These are phyloP conservation scores for Trypanosoma caninum DNA, from an alignment of 208 protist species.

Conservation along the genomic window DNA sequence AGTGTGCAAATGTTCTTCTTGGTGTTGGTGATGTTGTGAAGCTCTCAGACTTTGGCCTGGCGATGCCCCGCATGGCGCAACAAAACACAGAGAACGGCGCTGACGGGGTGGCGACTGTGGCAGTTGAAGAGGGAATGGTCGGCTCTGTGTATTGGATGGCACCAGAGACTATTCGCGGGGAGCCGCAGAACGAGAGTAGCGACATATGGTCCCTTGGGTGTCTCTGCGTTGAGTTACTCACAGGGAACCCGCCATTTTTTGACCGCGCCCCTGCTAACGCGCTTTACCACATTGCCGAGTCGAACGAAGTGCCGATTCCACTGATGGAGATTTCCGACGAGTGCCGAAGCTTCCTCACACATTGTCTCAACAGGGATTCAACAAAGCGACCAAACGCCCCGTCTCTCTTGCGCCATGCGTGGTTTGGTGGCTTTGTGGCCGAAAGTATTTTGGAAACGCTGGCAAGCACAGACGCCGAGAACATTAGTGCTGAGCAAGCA, in stretches of 20 bases:
- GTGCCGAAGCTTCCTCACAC: constrained; percentile 42
- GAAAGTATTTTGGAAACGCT: constrained; percentile 22
- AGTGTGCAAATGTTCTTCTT: constrained; percentile 83
- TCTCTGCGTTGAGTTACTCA: constrained; percentile 69
- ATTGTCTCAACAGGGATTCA: constrained; percentile 56
- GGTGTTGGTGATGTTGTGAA: constrained; percentile 58
- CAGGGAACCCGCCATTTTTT: constrained; percentile 69
- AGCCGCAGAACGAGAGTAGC: constrained; percentile 35
- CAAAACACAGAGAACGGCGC: neutral
- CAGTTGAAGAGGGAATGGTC: constrained; percentile 31
- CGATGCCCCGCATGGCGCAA: constrained; percentile 14
- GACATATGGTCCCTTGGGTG: constrained; percentile 86
- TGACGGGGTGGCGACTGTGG: neutral
- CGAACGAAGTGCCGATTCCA: constrained; percentile 29
- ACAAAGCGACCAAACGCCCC: constrained; percentile 40
- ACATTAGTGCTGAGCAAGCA: constrained; percentile 13
- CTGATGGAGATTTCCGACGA: constrained; percentile 43
- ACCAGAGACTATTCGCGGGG: constrained; percentile 58
- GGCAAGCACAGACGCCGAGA: constrained; percentile 7
- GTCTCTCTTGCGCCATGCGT: constrained; percentile 40
- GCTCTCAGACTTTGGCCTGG: constrained; percentile 88
- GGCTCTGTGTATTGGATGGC: constrained; percentile 88
- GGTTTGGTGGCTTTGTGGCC: constrained; percentile 44
- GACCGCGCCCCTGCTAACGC: constrained; percentile 57
- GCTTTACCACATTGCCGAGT: constrained; percentile 58